A percentile compares a stretch with the other conserved stretches of the same genome.
phyloP scores from a whole-genome alignment of 2,329 filamentous ascomycete genomes.

The Coniochaeta sp. region DNA sequence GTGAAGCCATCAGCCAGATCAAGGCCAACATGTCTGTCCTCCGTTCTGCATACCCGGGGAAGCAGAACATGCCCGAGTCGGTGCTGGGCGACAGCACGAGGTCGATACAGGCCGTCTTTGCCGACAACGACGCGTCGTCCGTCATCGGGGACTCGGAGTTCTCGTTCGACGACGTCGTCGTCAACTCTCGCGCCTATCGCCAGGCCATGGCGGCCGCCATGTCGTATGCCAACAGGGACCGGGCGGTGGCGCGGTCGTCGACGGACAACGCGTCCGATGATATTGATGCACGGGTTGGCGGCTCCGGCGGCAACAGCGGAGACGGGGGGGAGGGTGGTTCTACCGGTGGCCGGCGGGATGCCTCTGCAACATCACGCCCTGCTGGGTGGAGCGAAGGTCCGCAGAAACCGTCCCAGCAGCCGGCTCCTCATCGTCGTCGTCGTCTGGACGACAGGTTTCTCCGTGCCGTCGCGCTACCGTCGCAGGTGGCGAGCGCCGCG shows the following conservation, averaged over 20 bases:
- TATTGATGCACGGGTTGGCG: too few species aligned
- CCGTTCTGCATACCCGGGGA: background rate
- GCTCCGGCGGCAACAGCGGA: too few species aligned
- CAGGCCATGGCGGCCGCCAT: background rate
- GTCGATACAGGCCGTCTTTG: background rate
- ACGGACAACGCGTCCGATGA: too few species aligned
- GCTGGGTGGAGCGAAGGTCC: background rate
- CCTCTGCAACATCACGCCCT: background rate
- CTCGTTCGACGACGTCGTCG: background rate
- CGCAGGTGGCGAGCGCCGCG: background rate
- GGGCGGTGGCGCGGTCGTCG: too few species aligned
- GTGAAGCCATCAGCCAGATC: background rate
- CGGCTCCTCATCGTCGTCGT: too few species aligned
- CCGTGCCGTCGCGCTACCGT: background rate
- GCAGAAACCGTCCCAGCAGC: background rate
- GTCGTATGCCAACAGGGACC: background rate
- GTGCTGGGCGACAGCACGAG: background rate
- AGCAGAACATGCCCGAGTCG: background rate
- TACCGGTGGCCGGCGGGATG: too few species aligned
- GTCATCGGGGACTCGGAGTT: background rate
- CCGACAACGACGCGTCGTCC: background rate
- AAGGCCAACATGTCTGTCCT: background rate
- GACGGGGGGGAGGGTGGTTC: too few species aligned
- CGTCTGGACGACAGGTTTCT: background rate
- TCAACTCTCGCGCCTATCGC: background rate